Percentiles rank a stretch among this genome's conserved stretches.
Evolutionary conservation across 169 alveolate species (phyloP).

Genomic region (Eimeria maxima): DNA sequence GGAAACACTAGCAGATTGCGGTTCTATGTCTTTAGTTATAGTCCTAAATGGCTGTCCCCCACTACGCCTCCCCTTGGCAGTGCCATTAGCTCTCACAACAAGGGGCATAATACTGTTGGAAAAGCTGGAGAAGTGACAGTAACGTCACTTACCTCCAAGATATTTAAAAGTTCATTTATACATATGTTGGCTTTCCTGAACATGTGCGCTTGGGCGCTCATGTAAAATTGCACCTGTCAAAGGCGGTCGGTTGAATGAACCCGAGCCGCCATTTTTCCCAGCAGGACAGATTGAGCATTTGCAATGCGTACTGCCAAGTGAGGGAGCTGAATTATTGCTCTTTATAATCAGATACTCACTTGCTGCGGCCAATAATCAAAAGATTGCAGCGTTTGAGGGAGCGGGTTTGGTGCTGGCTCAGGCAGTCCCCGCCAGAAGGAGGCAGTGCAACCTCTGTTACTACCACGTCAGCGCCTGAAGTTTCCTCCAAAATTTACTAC

Average conservation of each 20-base stretch:
- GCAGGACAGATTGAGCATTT: neutral
- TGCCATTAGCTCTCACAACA: neutral
- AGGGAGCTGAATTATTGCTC: neutral
- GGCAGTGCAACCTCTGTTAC: neutral
- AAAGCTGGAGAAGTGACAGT: neutral
- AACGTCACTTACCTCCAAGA: neutral
- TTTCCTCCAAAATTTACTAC: neutral
- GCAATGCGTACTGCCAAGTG: too few species aligned
- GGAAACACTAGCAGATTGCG: neutral
- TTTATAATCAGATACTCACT: neutral
- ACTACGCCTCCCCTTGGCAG: neutral
- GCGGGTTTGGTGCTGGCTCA: neutral
- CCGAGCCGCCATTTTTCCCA: neutral
- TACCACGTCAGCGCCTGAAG: neutral
- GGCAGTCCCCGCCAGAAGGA: neutral
- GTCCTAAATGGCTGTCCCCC: neutral
- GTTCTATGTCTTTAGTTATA: neutral
- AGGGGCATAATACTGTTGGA: too few species aligned
- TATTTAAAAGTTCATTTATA: neutral
- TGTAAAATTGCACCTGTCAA: neutral
- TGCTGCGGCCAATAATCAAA: neutral
- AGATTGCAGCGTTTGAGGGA: too few species aligned
- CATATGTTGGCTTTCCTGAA: neutral
- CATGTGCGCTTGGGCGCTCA: neutral
- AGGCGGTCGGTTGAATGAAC: neutral